phyloP scores from a whole-genome alignment of 176 grass and related monocot genomes.

The Eragrostis nindensis region DNA sequence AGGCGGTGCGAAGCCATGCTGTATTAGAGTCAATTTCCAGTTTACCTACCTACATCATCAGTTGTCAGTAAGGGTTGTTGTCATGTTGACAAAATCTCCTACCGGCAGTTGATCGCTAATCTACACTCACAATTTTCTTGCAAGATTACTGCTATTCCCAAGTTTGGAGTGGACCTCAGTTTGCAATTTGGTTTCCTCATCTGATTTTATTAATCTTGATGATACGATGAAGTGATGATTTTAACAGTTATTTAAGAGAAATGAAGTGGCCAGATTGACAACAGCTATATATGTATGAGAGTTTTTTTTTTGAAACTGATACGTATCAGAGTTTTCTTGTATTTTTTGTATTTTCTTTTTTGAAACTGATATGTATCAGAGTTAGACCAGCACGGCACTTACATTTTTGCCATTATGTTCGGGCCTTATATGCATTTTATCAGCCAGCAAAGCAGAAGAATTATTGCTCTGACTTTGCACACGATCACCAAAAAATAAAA shows the following conservation, averaged over 20 bases:
- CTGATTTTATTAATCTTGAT: background rate
- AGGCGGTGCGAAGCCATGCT: background rate
- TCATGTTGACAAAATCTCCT: conserved; percentile 21
- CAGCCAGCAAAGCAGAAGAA: background rate
- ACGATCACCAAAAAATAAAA: background rate
- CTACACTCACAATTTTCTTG: background rate
- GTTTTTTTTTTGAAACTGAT: too few species aligned
- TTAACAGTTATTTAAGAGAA: background rate
- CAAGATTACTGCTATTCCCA: background rate
- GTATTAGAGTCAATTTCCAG: background rate
- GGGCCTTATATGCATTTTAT: background rate
- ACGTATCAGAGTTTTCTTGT: too few species aligned
- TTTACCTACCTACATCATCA: conserved; percentile 24
- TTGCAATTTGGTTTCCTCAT: background rate
- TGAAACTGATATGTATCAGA: too few species aligned
- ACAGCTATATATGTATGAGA: background rate
- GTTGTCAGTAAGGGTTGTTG: background rate
- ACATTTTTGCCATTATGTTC: background rate
- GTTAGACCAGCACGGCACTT: background rate
- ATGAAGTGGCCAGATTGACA: background rate
- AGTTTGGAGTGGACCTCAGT: background rate
- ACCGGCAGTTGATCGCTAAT: background rate
- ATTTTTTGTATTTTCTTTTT: too few species aligned
- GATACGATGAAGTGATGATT: background rate
- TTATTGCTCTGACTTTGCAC: background rate